Evolutionary conservation across 2,329 filamentous ascomycete genomes (phyloP).

Genomic region (Botryosphaeria agaves): DNA sequence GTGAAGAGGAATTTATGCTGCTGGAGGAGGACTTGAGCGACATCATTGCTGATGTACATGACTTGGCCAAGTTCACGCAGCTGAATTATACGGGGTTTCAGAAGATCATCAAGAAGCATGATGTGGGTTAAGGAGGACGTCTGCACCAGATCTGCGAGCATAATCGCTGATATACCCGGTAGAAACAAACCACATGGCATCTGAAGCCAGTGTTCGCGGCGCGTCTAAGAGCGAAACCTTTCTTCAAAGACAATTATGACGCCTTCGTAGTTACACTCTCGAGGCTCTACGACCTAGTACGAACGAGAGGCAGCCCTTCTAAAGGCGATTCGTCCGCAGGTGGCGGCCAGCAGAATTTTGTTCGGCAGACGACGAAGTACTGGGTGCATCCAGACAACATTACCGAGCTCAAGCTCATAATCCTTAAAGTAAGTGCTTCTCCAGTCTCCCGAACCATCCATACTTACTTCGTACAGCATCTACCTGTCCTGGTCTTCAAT

Average conservation of each 20-base stretch:
- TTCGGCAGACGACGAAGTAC: conserved; percentile 96
- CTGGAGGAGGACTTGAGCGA: conserved; percentile 92
- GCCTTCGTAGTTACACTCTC: conserved; percentile 88
- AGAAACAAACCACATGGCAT: conserved; percentile 92
- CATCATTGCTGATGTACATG: conserved; percentile 96
- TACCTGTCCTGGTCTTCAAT: conserved; percentile 95
- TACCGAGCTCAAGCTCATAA: conserved; percentile 92
- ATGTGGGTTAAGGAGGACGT: conserved; percentile 43
- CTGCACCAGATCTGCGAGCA: too few species aligned
- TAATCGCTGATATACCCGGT: conserved; percentile 1
- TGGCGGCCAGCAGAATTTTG: conserved; percentile 83
- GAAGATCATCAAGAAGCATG: conserved; percentile 99
- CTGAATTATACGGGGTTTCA: conserved; percentile 98
- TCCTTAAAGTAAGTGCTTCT: conserved; percentile 48
- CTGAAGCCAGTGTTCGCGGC: conserved; percentile 92
- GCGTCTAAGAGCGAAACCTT: conserved; percentile 85
- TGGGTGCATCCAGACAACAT: conserved; percentile 99
- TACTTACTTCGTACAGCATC: conserved; percentile 35
- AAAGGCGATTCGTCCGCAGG: conserved; percentile 86
- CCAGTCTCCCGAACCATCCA: not conserved
- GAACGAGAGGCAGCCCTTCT: conserved; percentile 80
- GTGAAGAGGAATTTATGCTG: conserved; percentile 84
- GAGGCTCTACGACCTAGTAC: conserved; percentile 83
- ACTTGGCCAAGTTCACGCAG: conserved; percentile 94
- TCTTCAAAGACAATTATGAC: conserved; percentile 99